Percentiles rank a stretch among this genome's conserved stretches.
These are phyloP conservation scores for Geranium rotundifolium DNA, from an alignment of 345 rosid species.

Conservation along the genomic window DNA sequence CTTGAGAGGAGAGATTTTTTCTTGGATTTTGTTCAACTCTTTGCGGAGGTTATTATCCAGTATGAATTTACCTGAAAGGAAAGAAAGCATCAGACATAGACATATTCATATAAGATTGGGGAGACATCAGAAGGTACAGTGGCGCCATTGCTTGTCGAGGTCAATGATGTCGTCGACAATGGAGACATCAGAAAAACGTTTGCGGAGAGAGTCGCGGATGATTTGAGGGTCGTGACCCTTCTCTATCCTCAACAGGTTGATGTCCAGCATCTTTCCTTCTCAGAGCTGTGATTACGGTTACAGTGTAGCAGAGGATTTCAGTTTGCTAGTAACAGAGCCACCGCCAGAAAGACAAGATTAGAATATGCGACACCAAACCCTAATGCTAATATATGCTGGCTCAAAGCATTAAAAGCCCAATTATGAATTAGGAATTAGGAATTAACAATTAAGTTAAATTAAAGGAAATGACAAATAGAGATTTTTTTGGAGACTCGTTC, in stretches of 20 bases:
- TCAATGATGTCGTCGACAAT: slow-evolving; percentile 60
- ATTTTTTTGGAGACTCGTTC: too few species aligned
- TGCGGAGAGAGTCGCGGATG: slow-evolving; percentile 67
- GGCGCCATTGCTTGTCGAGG: slow-evolving; percentile 79
- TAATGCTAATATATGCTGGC: too few species aligned
- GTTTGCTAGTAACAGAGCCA: too few species aligned
- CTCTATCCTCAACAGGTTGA: slow-evolving; percentile 63
- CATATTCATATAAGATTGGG: too few species aligned
- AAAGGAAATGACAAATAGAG: too few species aligned
- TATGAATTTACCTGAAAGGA: slow-evolving; percentile 45
- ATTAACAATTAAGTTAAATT: too few species aligned
- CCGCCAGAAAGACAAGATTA: too few species aligned
- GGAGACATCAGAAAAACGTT: slow-evolving; percentile 50
- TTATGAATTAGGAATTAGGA: too few species aligned
- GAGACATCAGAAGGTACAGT: slow-evolving; percentile 24
- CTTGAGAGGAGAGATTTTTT: slow-evolving; percentile 57
- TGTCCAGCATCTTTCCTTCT: slow-evolving; percentile 48
- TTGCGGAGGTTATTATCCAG: slow-evolving; percentile 49
- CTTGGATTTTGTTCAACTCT: slow-evolving; percentile 61
- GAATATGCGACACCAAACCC: too few species aligned
- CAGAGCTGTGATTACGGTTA: too few species aligned
- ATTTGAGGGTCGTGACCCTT: slow-evolving; percentile 66
- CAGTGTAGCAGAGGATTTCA: too few species aligned
- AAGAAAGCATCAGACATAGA: not conserved
- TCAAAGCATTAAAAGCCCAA: too few species aligned